Evolutionary conservation across 2,329 filamentous ascomycete species (phyloP).

Genomic region (Neonectria faginata): DNA sequence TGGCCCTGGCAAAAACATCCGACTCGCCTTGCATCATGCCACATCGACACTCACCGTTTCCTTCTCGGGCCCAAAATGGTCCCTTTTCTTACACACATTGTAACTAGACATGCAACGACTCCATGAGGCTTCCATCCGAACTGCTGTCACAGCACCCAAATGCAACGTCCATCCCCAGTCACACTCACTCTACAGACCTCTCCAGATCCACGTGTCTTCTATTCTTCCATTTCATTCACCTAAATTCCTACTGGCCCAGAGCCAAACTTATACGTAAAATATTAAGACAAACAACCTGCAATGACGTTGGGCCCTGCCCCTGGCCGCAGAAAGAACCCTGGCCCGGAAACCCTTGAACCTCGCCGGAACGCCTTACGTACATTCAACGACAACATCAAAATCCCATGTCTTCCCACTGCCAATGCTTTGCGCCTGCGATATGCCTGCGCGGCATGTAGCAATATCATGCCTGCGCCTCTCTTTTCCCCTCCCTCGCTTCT

Average conservation of each 20-base stretch:
- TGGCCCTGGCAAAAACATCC: conserved; percentile 28
- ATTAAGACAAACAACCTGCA: conserved; percentile 31
- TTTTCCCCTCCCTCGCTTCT: conserved; percentile 16
- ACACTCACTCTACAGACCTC: conserved; percentile 15
- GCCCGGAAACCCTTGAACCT: conserved; percentile 17
- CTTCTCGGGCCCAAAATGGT: conserved; percentile 4
- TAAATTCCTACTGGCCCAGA: conserved; percentile 27
- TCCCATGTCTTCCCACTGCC: conserved; percentile 23
- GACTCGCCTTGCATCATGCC: conserved; percentile 31
- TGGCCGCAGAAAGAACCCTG: conserved; percentile 24
- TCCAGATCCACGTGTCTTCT: conserved; percentile 13
- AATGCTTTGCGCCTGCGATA: conserved; percentile 34
- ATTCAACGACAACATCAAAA: conserved; percentile 36
- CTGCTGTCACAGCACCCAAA: neutral
- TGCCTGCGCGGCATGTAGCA: conserved; percentile 4
- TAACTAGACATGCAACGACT: conserved; percentile 3
- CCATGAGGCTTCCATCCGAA: neutral
- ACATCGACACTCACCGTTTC: conserved; percentile 25
- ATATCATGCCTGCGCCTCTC: conserved; percentile 6
- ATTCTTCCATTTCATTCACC: conserved; percentile 24
- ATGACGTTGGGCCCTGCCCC: conserved; percentile 33
- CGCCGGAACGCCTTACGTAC: conserved; percentile 45
- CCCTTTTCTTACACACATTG: neutral
- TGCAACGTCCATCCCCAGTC: neutral
- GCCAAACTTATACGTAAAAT: conserved; percentile 32